Evolutionary conservation across 106 monocot species (phyloP).

Genomic region (Chionographis japonica): DNA sequence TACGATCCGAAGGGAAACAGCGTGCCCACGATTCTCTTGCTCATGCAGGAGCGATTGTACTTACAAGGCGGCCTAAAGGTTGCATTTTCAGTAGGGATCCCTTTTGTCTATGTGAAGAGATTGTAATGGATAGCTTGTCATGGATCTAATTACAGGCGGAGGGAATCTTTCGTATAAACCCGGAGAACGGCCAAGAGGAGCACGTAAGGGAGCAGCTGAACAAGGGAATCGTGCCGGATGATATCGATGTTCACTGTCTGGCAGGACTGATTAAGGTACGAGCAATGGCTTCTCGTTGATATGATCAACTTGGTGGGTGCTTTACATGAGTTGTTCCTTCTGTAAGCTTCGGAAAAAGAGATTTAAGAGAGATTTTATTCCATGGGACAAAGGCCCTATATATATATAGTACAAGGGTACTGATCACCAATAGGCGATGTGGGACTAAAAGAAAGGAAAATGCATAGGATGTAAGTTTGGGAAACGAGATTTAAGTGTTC

Average conservation of each 20-base stretch:
- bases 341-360: no score
- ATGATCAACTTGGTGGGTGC: no score
- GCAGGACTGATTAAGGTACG: constrained; percentile 87
- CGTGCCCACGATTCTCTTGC: constrained; percentile 85
- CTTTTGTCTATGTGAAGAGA: no score
- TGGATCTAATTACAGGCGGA: constrained; percentile 49
- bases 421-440: no score
- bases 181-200: constrained; percentile 86
- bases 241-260: constrained; percentile 91
- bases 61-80: constrained; percentile 87
- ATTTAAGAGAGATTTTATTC: no score
- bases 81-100: neutral
- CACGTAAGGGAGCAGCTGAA: constrained; percentile 76
- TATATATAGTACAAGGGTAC: no score
- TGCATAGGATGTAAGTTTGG: no score
- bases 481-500: no score
- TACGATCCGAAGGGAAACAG: constrained; percentile 87
- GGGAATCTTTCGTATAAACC: constrained; percentile 92
- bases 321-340: no score
- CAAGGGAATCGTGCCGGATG: constrained; percentile 76
- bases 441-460: no score
- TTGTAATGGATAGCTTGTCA: neutral
- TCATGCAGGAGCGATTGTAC: constrained; percentile 88
- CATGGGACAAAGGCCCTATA: no score
- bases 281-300: neutral